phyloP scores from a whole-genome alignment of 495 filamentous ascomycete species.

The Penicillium silybi region DNA sequence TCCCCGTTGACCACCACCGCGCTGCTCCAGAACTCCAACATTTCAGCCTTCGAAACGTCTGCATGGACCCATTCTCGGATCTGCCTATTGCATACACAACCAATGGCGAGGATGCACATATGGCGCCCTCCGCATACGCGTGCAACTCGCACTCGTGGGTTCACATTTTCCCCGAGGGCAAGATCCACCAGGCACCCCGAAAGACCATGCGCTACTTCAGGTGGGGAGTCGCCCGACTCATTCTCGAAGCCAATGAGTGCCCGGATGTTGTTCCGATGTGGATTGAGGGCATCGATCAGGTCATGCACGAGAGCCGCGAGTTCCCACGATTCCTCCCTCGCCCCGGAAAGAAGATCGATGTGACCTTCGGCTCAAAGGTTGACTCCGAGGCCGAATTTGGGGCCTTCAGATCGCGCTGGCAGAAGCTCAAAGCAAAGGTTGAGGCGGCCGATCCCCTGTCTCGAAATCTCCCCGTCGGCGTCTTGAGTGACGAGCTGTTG shows the following conservation, averaged over 20 bases:
- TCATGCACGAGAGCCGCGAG: conserved; percentile 76
- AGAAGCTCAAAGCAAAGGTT: conserved; percentile 50
- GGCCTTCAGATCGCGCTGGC: conserved; percentile 67
- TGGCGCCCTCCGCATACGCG: conserved; percentile 55
- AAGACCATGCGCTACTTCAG: conserved; percentile 92
- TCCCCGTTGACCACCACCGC: conserved; percentile 36
- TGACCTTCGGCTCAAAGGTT: conserved; percentile 64
- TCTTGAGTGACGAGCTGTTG: conserved; percentile 66
- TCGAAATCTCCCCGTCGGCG: conserved; percentile 47
- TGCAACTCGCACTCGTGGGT: conserved; percentile 71
- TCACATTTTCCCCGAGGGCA: conserved; percentile 94
- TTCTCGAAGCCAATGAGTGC: conserved; percentile 77
- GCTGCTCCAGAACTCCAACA: conserved; percentile 33
- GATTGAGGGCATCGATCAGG: conserved; percentile 76
- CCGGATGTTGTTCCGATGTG: conserved; percentile 92
- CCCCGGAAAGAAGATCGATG: conserved; percentile 60
- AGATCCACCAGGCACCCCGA: conserved; percentile 79
- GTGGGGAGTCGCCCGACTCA: conserved; percentile 87
- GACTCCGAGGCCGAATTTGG: conserved; percentile 51
- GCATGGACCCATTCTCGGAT: conserved; percentile 47
- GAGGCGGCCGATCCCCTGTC: conserved; percentile 30
- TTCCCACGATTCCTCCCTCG: conserved; percentile 84
- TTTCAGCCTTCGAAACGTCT: conserved; percentile 40
- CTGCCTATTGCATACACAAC: conserved; percentile 47
- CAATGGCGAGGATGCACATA: conserved; percentile 53